These are phyloP conservation scores for Colletotrichum somersetense DNA, from an alignment of 2,329 filamentous ascomycete species.

Conservation along the genomic window DNA sequence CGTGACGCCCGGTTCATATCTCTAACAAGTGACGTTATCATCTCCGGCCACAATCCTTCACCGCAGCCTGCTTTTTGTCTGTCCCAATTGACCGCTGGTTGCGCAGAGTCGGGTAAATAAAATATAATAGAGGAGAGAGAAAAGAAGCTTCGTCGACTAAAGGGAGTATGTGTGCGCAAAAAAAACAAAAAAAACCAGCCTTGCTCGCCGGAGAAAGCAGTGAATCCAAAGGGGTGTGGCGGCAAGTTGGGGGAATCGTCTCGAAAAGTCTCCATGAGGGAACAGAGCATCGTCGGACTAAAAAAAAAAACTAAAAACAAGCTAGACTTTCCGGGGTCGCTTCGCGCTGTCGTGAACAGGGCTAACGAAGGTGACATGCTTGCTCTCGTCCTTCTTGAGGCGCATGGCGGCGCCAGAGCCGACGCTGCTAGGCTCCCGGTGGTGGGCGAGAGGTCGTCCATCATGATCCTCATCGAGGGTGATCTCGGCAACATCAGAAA, in stretches of 20 bases:
- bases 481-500: slow-evolving; percentile 73
- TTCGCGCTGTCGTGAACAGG: slow-evolving; percentile 59
- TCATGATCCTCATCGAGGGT: slow-evolving; percentile 70
- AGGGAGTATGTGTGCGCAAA: slow-evolving; percentile 39
- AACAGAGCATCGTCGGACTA: slow-evolving; percentile 7
- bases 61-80: slow-evolving; percentile 36
- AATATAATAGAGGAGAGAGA: slow-evolving; percentile 25
- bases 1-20: slow-evolving; percentile 41
- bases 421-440: slow-evolving; percentile 52
- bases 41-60: slow-evolving; percentile 35
- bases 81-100: slow-evolving; percentile 33
- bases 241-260: slow-evolving; percentile 19
- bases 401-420: slow-evolving; percentile 58
- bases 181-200: slow-evolving; percentile 32
- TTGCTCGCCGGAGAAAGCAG: slow-evolving; percentile 42
- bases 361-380: slow-evolving; percentile 68
- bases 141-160: slow-evolving; percentile 40
- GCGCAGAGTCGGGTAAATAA: slow-evolving; percentile 34
- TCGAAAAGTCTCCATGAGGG: slow-evolving; percentile 24
- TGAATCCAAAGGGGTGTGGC: slow-evolving; percentile 39
- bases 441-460: slow-evolving; percentile 58
- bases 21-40: slow-evolving; percentile 41
- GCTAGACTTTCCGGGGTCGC: slow-evolving; percentile 45
- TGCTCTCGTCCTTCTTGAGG: slow-evolving; percentile 66
- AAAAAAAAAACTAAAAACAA: slow-evolving; percentile 3